Conservation (phyloP, 2,329 filamentous ascomycete species). For the Nothophaeocryptopus gaeumannii region DNA sequence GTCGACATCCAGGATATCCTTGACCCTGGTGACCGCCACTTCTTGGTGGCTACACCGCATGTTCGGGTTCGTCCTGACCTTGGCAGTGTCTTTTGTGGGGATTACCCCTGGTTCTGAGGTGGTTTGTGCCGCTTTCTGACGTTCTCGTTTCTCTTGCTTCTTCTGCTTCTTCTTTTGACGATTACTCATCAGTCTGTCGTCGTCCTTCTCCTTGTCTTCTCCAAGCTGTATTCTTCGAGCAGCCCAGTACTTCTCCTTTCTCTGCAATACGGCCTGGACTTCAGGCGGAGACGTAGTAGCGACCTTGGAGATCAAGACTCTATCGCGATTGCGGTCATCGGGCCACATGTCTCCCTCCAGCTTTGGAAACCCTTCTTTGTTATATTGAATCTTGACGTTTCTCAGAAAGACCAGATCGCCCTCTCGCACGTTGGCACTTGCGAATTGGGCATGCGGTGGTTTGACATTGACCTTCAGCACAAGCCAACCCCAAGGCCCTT, state of each 20-base stretch:
- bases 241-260: conserved; percentile 61
- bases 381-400: conserved; percentile 59
- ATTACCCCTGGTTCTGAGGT: neutral
- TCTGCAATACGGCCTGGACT: conserved; percentile 58
- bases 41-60: conserved; percentile 44
- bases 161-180: conserved; percentile 36
- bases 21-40: conserved; percentile 39
- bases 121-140: conserved; percentile 28
- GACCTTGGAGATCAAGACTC: conserved; percentile 59
- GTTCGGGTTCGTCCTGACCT: conserved; percentile 25
- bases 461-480: conserved; percentile 71
- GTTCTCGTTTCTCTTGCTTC: conserved; percentile 37
- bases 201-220: conserved; percentile 11
- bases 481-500: conserved; percentile 69
- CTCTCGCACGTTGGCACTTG: conserved; percentile 55
- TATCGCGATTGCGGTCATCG: conserved; percentile 53
- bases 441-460: conserved; percentile 62
- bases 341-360: conserved; percentile 71
- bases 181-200: conserved; percentile 15
- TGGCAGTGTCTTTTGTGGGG: neutral
- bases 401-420: conserved; percentile 63
- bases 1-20: conserved; percentile 49
- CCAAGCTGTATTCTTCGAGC: conserved; percentile 33
- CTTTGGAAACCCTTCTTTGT: conserved; percentile 41
- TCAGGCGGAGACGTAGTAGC: conserved; percentile 36